Evolutionary conservation across 306 rosid species (phyloP).

Genomic region (Trifolium fragiferum): DNA sequence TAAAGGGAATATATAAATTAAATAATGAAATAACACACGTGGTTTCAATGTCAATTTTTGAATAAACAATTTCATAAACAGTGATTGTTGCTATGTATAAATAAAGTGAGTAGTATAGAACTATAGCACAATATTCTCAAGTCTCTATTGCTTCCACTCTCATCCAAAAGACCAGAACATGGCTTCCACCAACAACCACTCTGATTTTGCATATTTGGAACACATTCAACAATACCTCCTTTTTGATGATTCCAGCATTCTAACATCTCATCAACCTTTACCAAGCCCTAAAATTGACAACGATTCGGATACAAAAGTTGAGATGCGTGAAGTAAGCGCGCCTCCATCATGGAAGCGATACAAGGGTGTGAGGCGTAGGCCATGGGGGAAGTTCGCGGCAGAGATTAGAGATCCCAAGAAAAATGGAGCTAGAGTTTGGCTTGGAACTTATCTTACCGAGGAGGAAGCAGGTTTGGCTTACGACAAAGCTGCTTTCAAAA

Average conservation of each 20-base stretch:
- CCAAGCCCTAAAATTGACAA: not conserved
- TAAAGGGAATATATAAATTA: not conserved
- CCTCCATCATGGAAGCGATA: slow-evolving; percentile 44
- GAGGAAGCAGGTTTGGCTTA: slow-evolving; percentile 68
- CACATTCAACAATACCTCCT: slow-evolving; percentile 41
- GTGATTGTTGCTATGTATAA: not conserved
- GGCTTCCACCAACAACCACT: slow-evolving; percentile 30
- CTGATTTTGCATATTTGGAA: slow-evolving; percentile 13
- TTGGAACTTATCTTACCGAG: slow-evolving; percentile 62
- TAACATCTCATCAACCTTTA: not conserved
- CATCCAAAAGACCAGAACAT: slow-evolving; percentile 24
- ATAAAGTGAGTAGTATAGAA: slow-evolving; percentile 1
- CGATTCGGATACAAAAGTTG: not conserved
- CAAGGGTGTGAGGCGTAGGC: slow-evolving; percentile 67
- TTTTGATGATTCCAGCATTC: slow-evolving; percentile 4
- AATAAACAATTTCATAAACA: not conserved
- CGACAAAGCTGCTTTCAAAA: slow-evolving; percentile 70
- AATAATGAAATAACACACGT: slow-evolving; percentile 9
- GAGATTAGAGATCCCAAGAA: slow-evolving; percentile 52
- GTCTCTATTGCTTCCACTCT: not conserved
- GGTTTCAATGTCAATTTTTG: not conserved
- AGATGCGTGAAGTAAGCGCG: not conserved
- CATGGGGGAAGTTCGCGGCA: slow-evolving; percentile 68
- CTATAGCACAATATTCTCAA: not conserved
- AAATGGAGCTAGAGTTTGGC: slow-evolving; percentile 66